A percentile compares a stretch with the other conserved stretches of the same genome.
phyloP scores from a whole-genome alignment of 306 rosid species.

The Notholithocarpus densiflorus region DNA sequence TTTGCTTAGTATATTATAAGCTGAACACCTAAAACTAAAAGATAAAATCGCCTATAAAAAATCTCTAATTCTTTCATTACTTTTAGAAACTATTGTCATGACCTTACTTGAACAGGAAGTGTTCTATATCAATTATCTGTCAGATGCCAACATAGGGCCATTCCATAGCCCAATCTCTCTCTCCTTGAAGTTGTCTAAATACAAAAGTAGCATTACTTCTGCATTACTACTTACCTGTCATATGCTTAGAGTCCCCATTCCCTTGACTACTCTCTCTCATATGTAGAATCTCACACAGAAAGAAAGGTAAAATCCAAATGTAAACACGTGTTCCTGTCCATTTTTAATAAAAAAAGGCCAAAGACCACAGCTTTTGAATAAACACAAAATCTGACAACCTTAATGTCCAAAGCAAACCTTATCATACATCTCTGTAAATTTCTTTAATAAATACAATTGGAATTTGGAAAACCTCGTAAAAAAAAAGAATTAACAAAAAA shows the following conservation, averaged over 20 bases:
- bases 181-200: too few relatives aligned
- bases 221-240: background rate
- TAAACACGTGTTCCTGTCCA: background rate
- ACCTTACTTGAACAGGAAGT: too few relatives aligned
- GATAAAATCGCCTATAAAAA: background rate
- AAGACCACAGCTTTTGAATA: background rate
- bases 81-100: too few relatives aligned
- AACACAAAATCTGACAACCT: constrained; percentile 1
- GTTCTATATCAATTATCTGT: background rate
- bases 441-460: background rate
- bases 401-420: background rate
- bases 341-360: background rate
- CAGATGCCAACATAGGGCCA: background rate
- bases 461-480: background rate
- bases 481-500: background rate
- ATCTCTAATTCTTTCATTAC: background rate
- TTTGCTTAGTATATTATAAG: too few relatives aligned
- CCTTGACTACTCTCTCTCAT: background rate
- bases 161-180: too few relatives aligned
- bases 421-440: background rate
- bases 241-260: background rate
- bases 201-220: too few relatives aligned
- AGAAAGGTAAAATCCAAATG: background rate
- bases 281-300: background rate
- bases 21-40: background rate